These are phyloP conservation scores for Citrus inodora DNA, from an alignment of 345 rosid genomes.

Conservation along the genomic window DNA sequence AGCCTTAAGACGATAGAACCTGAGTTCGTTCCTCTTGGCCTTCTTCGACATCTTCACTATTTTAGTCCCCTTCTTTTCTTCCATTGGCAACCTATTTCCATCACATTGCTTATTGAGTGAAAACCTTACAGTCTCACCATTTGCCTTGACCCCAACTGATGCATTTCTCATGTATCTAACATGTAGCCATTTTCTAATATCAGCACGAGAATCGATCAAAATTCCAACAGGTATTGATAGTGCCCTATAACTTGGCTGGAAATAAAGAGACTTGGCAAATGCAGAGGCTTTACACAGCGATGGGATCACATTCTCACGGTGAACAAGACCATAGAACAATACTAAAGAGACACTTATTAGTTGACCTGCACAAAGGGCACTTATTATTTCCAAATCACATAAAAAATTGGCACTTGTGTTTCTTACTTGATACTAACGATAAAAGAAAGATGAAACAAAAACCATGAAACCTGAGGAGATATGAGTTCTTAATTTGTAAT, in stretches of 20 bases:
- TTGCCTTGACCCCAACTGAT: slow-evolving; percentile 54
- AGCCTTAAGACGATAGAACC: slow-evolving; percentile 78
- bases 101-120: slow-evolving; percentile 33
- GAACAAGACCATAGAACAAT: slow-evolving; percentile 19
- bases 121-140: slow-evolving; percentile 64
- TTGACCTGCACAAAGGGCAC: slow-evolving; percentile 34
- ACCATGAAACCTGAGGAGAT: too few species aligned
- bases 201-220: too few species aligned
- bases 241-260: slow-evolving; percentile 18
- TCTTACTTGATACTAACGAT: neutral
- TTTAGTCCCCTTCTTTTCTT: slow-evolving; percentile 42
- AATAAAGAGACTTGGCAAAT: slow-evolving; percentile 12
- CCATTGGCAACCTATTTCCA: slow-evolving; percentile 20
- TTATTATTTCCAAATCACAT: slow-evolving; percentile 7
- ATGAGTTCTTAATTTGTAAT: too few species aligned
- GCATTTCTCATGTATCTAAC: slow-evolving; percentile 43
- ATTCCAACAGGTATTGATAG: neutral
- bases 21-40: slow-evolving; percentile 73
- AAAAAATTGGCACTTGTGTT: neutral
- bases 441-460: neutral
- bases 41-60: slow-evolving; percentile 52
- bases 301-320: slow-evolving; percentile 12
- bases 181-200: slow-evolving; percentile 11
- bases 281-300: slow-evolving; percentile 12
- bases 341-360: slow-evolving; percentile 14